A percentile compares a stretch with the other conserved stretches of the same genome.
Evolutionary conservation across 257 asterid species (phyloP).

Genomic region (Rauvolfia tetraphylla): DNA sequence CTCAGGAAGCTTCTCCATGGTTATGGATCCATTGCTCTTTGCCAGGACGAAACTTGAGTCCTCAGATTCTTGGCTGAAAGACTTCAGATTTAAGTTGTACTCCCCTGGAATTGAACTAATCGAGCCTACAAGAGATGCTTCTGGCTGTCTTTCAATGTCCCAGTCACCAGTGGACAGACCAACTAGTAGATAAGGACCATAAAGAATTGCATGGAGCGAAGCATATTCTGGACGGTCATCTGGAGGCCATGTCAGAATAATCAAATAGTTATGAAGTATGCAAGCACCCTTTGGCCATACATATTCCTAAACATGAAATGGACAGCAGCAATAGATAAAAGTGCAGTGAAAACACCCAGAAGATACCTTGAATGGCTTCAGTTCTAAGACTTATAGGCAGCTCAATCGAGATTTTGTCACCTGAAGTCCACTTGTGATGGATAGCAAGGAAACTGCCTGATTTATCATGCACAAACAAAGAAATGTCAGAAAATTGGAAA

Average conservation of each 20-base stretch:
- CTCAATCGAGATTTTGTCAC: conserved; percentile 59
- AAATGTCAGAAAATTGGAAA: background rate
- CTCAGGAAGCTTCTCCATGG: conserved; percentile 42
- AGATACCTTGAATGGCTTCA: conserved; percentile 64
- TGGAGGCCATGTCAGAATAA: conserved; percentile 21
- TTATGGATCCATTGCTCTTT: conserved; percentile 39
- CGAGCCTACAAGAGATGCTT: conserved; percentile 46
- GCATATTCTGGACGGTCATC: conserved; percentile 70
- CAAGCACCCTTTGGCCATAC: background rate
- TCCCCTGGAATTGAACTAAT: conserved; percentile 49
- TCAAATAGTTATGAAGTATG: background rate
- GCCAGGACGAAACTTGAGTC: conserved; percentile 30
- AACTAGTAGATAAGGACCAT: conserved; percentile 90
- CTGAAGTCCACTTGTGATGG: conserved; percentile 52
- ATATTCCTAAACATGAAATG: background rate
- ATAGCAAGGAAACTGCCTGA: conserved; percentile 63
- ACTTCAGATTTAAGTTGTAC: conserved; percentile 44
- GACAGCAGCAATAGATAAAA: background rate
- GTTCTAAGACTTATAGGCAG: conserved; percentile 60
- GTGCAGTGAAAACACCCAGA: background rate
- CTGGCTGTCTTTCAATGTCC: conserved; percentile 47
- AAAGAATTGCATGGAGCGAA: conserved; percentile 69
- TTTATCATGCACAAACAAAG: conserved; percentile 8
- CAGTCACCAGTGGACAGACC: conserved; percentile 67
- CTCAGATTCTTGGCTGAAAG: conserved; percentile 61